A percentile compares a stretch with the other conserved stretches of the same genome.
These are phyloP conservation scores for Solanum chilense DNA, from an alignment of 257 asterid species.

Conservation along the genomic window DNA sequence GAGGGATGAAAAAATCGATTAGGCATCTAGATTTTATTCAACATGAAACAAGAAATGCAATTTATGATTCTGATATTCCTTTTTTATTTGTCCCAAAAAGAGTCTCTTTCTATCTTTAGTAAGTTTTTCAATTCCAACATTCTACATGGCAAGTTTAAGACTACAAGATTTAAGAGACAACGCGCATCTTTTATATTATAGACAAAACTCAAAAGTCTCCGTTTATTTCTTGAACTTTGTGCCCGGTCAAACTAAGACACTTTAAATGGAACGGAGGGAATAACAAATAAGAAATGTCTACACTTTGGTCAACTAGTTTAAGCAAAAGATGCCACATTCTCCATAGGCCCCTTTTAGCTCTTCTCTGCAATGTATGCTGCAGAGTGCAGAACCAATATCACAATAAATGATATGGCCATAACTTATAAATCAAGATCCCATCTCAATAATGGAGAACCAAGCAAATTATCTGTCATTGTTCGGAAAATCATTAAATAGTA, in stretches of 20 bases:
- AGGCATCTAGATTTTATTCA: not conserved
- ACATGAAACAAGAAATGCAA: not conserved
- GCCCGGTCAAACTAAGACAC: not conserved
- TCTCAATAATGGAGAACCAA: not conserved
- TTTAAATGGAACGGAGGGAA: not conserved
- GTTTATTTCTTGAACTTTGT: not conserved
- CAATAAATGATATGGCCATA: not conserved
- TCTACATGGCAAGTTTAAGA: not conserved
- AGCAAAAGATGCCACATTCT: not conserved
- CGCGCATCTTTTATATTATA: too few relatives aligned
- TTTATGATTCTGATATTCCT: too few relatives aligned
- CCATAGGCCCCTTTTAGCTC: not conserved
- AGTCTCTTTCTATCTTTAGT: not conserved
- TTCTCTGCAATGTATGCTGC: not conserved
- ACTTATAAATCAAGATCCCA: not conserved
- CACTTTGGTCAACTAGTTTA: not conserved
- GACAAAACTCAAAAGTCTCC: not conserved
- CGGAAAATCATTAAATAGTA: not conserved
- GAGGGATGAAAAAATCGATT: not conserved
- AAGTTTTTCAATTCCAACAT: not conserved
- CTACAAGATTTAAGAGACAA: accelerated
- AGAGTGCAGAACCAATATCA: not conserved
- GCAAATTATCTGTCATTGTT: not conserved
- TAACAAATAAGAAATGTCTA: not conserved
- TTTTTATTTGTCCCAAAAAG: not conserved